phyloP scores from a whole-genome alignment of 1,139 yeast genomes.

The Suhomyces coccinellae region DNA sequence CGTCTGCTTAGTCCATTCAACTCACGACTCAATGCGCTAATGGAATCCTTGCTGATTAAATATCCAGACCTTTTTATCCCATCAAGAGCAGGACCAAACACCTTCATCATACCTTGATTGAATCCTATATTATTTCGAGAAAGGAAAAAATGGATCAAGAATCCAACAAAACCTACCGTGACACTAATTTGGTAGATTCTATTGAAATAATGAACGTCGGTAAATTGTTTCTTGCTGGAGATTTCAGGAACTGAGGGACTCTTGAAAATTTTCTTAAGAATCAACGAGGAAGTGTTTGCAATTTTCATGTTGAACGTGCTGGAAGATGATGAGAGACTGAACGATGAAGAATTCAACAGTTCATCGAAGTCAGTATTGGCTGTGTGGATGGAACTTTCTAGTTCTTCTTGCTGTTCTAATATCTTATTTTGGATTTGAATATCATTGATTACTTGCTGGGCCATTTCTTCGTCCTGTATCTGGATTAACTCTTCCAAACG shows the following conservation, averaged over 20 bases:
- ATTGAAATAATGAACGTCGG: constrained; percentile 12
- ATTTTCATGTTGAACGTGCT: constrained; percentile 33
- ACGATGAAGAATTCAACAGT: constrained; percentile 38
- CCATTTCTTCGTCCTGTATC: constrained; percentile 36
- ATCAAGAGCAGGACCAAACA: constrained; percentile 8
- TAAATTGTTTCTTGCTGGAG: constrained; percentile 14
- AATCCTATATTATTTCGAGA: constrained; percentile 23
- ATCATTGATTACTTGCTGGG: constrained; percentile 25
- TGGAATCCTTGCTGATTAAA: neutral
- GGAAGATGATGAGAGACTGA: constrained; percentile 34
- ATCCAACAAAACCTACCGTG: constrained; percentile 45
- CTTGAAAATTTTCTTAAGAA: constrained; percentile 34
- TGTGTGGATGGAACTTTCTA: constrained; percentile 22
- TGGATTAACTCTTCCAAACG: constrained; percentile 9
- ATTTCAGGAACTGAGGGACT: constrained; percentile 10
- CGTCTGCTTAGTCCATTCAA: constrained; percentile 11
- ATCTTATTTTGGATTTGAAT: constrained; percentile 23
- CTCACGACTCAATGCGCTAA: neutral
- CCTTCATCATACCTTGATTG: constrained; percentile 12
- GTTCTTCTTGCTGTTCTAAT: constrained; percentile 28
- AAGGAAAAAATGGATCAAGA: constrained; percentile 38
- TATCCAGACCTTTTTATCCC: neutral
- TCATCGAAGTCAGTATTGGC: constrained; percentile 19
- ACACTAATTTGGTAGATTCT: constrained; percentile 37
- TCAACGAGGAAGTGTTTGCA: constrained; percentile 31